Percentiles rank a stretch among this genome's conserved stretches.
Conservation (phyloP, 2,329 filamentous ascomycete species). For the Nigrospora osmanthi region DNA sequence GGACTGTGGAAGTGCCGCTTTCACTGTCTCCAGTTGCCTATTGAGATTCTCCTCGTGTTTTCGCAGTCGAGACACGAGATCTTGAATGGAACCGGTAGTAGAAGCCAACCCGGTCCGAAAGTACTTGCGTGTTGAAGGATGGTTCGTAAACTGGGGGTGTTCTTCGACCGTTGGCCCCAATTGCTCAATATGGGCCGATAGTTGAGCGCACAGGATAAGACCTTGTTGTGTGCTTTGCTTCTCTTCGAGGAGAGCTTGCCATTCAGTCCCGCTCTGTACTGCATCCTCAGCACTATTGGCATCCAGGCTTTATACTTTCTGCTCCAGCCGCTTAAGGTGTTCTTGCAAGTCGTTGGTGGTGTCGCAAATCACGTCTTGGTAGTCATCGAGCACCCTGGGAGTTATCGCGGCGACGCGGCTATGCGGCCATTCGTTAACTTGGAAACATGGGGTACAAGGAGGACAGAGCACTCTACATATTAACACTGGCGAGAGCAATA, state of each 20-base stretch:
- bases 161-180: conserved; percentile 1
- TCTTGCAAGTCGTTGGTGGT: conserved; percentile 2
- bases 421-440: background rate
- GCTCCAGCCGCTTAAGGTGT: conserved; percentile 1
- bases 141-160: conserved; percentile 2
- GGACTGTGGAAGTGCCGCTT: background rate
- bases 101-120: background rate
- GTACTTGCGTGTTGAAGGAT: conserved; percentile 2
- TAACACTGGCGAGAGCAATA: conserved; percentile 4
- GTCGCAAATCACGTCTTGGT: conserved; percentile 5
- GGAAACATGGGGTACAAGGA: background rate
- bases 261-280: background rate
- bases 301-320: conserved; percentile 3
- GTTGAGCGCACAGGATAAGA: conserved; percentile 4
- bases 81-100: conserved; percentile 1
- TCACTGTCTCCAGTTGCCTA: conserved; percentile 1
- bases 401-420: conserved; percentile 2
- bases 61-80: conserved; percentile 3
- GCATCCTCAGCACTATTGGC: background rate
- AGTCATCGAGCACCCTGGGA: conserved; percentile 4
- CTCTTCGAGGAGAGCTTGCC: conserved; percentile 4
- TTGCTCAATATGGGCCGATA: conserved; percentile 4
- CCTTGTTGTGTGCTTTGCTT: conserved; percentile 6
- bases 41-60: conserved; percentile 1
- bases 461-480: conserved; percentile 2